These are phyloP conservation scores for Clonostachys sp. DNA, from an alignment of 2,329 filamentous ascomycete species.

Conservation along the genomic window DNA sequence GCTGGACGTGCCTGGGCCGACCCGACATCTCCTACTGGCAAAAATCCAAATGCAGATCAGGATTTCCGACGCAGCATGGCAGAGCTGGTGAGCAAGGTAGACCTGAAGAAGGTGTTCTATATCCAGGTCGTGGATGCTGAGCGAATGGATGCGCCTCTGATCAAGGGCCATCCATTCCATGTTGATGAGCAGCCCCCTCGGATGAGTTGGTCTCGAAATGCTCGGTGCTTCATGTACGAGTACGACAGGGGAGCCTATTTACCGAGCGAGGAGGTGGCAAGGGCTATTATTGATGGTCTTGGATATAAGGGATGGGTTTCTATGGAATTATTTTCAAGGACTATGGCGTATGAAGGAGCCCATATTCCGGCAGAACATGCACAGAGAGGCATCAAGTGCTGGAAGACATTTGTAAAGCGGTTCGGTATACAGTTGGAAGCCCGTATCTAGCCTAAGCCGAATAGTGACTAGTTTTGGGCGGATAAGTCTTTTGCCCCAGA, in stretches of 20 bases:
- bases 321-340: conserved; percentile 59
- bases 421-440: no score
- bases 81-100: no score
- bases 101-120: conserved; percentile 1
- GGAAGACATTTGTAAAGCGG: no score
- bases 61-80: conserved; percentile 26
- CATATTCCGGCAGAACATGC: neutral
- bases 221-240: conserved; percentile 44
- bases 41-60: conserved; percentile 47
- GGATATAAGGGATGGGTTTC: conserved; percentile 68
- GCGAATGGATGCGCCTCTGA: conserved; percentile 1
- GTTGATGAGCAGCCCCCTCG: conserved; percentile 31
- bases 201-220: conserved; percentile 60
- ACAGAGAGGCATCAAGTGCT: no score
- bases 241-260: conserved; percentile 60
- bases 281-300: conserved; percentile 57
- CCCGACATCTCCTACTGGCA: conserved; percentile 48
- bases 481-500: no score
- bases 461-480: no score
- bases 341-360: conserved; percentile 9
- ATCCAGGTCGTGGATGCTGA: conserved; percentile 4
- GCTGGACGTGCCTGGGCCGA: conserved; percentile 68
- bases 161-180: conserved; percentile 24
- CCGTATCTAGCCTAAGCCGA: no score
- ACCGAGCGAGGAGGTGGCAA: conserved; percentile 56